A percentile compares a stretch with the other conserved stretches of the same genome.
phyloP scores from a whole-genome alignment of 169 alveolate genomes.

The Plasmodium ovale region DNA sequence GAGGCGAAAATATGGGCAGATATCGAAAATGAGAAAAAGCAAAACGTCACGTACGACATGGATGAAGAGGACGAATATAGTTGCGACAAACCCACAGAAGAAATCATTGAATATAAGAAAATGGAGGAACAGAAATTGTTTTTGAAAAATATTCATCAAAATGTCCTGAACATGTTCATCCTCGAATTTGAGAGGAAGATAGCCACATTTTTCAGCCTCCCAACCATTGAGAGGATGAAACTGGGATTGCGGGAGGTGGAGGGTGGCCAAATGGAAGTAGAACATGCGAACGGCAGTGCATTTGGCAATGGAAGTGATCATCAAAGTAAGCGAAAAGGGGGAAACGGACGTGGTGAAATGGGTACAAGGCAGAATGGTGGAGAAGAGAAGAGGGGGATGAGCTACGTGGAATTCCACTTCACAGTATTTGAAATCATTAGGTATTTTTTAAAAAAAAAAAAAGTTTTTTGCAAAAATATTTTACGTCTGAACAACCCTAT shows the following conservation, averaged over 20 bases:
- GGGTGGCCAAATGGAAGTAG: not conserved
- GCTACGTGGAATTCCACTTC: constrained; percentile 28
- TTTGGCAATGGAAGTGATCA: not conserved
- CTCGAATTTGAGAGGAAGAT: constrained; percentile 40
- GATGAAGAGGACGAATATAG: constrained; percentile 33
- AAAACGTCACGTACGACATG: constrained; percentile 52
- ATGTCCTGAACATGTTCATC: constrained; percentile 35
- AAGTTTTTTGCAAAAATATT: constrained; percentile 56
- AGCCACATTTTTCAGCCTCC: constrained; percentile 23
- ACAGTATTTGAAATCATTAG: constrained; percentile 52
- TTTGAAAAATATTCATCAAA: constrained; percentile 54
- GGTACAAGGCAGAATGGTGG: not conserved
- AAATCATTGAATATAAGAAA: constrained; percentile 25
- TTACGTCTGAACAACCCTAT: constrained; percentile 42
- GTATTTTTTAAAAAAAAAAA: constrained; percentile 52
- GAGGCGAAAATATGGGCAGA: constrained; percentile 17
- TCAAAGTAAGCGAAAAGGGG: not conserved
- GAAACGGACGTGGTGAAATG: not conserved
- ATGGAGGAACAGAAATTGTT: constrained; percentile 25
- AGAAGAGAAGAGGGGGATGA: constrained; percentile 18
- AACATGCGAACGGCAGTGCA: not conserved
- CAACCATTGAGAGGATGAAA: constrained; percentile 28
- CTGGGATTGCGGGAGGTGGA: not conserved
- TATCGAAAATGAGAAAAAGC: constrained; percentile 38
- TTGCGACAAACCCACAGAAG: constrained; percentile 19